These are phyloP conservation scores for Xylariaceae sp. DNA, from an alignment of 2,329 filamentous ascomycete genomes.

Conservation along the genomic window DNA sequence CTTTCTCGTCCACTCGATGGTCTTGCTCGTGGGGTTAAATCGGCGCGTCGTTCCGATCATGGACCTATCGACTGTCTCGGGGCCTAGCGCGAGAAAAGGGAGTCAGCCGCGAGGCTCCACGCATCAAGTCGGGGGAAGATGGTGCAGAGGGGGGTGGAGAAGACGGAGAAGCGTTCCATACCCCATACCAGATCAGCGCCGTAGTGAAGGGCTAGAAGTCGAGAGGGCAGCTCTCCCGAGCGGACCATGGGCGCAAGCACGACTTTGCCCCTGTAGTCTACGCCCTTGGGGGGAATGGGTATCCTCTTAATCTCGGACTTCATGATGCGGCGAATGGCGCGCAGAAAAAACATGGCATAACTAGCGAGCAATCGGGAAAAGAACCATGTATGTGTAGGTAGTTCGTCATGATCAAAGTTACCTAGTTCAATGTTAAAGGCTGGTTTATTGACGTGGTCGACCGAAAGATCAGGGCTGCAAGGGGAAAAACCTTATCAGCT, in stretches of 20 bases:
- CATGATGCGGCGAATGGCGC: constrained; percentile 56
- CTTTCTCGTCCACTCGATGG: constrained; percentile 80
- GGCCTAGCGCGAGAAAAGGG: constrained; percentile 55
- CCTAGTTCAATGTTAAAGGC: not conserved
- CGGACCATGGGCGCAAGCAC: constrained; percentile 98
- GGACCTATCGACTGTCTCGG: constrained; percentile 90
- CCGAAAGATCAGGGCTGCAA: not conserved
- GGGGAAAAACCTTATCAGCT: constrained; percentile 1
- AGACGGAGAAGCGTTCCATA: constrained; percentile 42
- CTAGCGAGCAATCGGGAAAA: not conserved
- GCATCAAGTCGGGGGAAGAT: not conserved
- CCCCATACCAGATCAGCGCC: constrained; percentile 97
- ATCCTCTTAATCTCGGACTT: constrained; percentile 65
- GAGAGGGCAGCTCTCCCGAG: constrained; percentile 91
- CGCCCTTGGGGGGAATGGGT: constrained; percentile 82
- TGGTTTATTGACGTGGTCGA: not conserved
- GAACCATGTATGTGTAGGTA: not conserved
- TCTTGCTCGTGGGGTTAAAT: constrained; percentile 74
- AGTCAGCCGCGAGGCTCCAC: not conserved
- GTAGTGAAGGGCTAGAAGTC: constrained; percentile 87
- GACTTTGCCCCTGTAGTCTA: constrained; percentile 91
- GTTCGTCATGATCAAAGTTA: not conserved
- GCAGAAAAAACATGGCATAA: constrained; percentile 31
- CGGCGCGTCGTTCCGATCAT: constrained; percentile 85
- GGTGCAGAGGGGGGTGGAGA: not conserved